A percentile compares a stretch with the other conserved stretches of the same genome.
phyloP scores from a whole-genome alignment of 1,284 basidiomycete genomes.

The Erythrobasidium hasegawianum region DNA sequence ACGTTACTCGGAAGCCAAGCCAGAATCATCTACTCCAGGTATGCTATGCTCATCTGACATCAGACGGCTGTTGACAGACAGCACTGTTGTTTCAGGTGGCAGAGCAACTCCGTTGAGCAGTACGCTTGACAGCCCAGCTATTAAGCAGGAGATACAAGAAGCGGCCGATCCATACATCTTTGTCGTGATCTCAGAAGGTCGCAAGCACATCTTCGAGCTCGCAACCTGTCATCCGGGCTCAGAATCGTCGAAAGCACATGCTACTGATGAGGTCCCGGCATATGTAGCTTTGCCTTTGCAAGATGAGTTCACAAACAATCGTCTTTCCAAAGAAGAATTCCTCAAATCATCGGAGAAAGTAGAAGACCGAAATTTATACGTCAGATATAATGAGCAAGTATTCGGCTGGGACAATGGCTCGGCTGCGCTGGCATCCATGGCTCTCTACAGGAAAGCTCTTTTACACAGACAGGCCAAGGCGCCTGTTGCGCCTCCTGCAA shows the following conservation, averaged over 20 bases:
- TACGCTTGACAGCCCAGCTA: background rate
- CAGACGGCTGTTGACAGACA: no score
- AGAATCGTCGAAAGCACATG: background rate
- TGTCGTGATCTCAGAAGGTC: slow-evolving; percentile 51
- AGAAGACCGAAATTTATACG: slow-evolving; percentile 53
- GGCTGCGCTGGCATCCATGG: slow-evolving; percentile 54
- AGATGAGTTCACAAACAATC: slow-evolving; percentile 9
- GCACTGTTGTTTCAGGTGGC: slow-evolving; percentile 4
- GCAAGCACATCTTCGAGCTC: slow-evolving; percentile 54
- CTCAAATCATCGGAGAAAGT: slow-evolving; percentile 53
- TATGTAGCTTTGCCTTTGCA: background rate
- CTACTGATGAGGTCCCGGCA: background rate
- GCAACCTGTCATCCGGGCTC: slow-evolving; percentile 45
- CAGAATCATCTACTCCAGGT: no score
- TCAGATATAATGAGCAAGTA: slow-evolving; percentile 53
- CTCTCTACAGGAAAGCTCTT: slow-evolving; percentile 52
- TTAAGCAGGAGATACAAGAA: background rate
- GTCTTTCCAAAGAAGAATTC: slow-evolving; percentile 54
- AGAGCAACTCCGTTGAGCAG: background rate
- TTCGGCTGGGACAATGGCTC: slow-evolving; percentile 55
- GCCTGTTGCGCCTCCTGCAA: slow-evolving; percentile 49
- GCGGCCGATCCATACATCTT: slow-evolving; percentile 54
- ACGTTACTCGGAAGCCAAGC: slow-evolving; percentile 46
- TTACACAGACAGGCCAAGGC: slow-evolving; percentile 43
- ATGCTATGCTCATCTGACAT: background rate